Conservation (phyloP, 306 rosid species). For the Dryas drummondii region DNA sequence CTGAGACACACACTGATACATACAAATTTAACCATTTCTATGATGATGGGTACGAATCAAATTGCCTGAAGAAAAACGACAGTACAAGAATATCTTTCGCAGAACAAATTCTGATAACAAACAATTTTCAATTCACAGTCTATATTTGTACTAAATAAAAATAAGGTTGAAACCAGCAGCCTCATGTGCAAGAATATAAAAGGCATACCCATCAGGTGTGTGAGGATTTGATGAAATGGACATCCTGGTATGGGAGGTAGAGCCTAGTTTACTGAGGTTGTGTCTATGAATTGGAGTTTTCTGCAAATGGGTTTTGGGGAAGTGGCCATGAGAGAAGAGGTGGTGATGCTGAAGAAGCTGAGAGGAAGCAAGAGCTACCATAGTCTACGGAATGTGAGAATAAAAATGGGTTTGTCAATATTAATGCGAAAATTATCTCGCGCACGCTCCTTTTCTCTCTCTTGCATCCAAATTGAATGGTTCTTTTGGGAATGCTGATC, state of each 20-base stretch:
- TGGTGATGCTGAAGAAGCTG: slow-evolving; percentile 27
- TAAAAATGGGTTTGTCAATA: too few relatives aligned
- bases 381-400: not conserved
- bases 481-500: too few relatives aligned
- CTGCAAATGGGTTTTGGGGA: slow-evolving; percentile 14
- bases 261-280: not conserved
- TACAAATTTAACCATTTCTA: not conserved
- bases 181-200: not conserved
- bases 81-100: not conserved
- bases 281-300: slow-evolving; percentile 10
- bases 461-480: not conserved
- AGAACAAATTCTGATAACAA: not conserved
- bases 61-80: not conserved
- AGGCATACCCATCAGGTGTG: slow-evolving; percentile 9
- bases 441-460: too few relatives aligned
- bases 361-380: slow-evolving; percentile 26
- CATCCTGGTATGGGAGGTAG: slow-evolving; percentile 3
- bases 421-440: too few relatives aligned
- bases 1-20: not conserved
- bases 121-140: not conserved
- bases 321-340: not conserved
- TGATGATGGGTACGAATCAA: not conserved
- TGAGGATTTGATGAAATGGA: slow-evolving; percentile 22
- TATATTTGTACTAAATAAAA: too few relatives aligned
- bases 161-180: not conserved